These are phyloP conservation scores for Russula brevipes DNA, from an alignment of 768 basidiomycete genomes.

Conservation along the genomic window DNA sequence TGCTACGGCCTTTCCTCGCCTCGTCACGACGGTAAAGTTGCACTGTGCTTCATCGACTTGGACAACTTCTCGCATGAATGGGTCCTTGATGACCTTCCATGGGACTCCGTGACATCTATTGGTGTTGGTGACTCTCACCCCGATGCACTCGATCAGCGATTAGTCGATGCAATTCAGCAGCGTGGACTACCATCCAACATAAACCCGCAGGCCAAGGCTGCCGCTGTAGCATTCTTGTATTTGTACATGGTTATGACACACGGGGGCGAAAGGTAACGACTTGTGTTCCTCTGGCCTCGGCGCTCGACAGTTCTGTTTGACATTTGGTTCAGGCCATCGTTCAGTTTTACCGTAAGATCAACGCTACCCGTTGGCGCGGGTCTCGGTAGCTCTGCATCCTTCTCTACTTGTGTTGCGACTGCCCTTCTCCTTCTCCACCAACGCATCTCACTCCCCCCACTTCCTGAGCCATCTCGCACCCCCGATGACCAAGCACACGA, in stretches of 20 bases:
- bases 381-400: slow-evolving; percentile 94
- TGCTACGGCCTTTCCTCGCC: slow-evolving; percentile 85
- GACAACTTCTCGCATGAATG: slow-evolving; percentile 74
- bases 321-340: slow-evolving; percentile 51
- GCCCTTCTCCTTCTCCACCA: slow-evolving; percentile 71
- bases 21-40: slow-evolving; percentile 65
- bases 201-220: slow-evolving; percentile 38
- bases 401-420: slow-evolving; percentile 81
- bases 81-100: slow-evolving; percentile 72
- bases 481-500: slow-evolving; percentile 29
- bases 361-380: slow-evolving; percentile 93
- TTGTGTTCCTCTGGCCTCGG: slow-evolving; percentile 1
- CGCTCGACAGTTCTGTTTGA: not conserved
- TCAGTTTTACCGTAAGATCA: slow-evolving; percentile 78
- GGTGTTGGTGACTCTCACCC: slow-evolving; percentile 49
- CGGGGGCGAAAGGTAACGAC: slow-evolving; percentile 50
- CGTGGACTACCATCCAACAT: slow-evolving; percentile 36
- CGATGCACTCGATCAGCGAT: slow-evolving; percentile 63
- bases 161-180: slow-evolving; percentile 65
- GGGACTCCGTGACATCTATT: slow-evolving; percentile 62
- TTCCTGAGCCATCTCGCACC: slow-evolving; percentile 41
- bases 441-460: slow-evolving; percentile 56
- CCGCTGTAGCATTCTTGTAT: slow-evolving; percentile 80
- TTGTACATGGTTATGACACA: slow-evolving; percentile 79
- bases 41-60: slow-evolving; percentile 76